Evolutionary conservation across 306 rosid species (phyloP).

Genomic region (Prunus mume): DNA sequence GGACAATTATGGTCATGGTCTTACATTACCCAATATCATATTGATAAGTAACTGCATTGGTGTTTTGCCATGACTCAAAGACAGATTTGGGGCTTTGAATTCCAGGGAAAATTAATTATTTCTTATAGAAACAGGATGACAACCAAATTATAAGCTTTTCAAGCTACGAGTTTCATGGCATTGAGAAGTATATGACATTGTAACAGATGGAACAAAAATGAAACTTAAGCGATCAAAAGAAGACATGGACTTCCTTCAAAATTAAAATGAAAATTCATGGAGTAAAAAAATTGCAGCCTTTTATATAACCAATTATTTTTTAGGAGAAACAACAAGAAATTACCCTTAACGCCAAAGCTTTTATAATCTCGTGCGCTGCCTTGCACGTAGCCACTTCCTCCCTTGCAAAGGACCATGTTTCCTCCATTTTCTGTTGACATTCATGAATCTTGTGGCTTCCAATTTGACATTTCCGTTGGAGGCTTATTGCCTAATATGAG

Average conservation of each 20-base stretch:
- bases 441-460: slow-evolving; percentile 50
- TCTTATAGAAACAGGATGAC: too few relatives aligned
- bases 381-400: slow-evolving; percentile 71
- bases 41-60: too few relatives aligned
- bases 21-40: too few relatives aligned
- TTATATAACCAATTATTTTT: not conserved
- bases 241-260: not conserved
- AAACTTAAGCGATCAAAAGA: not conserved
- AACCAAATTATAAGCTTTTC: not conserved
- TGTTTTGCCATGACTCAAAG: too few relatives aligned
- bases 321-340: slow-evolving; percentile 5
- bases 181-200: not conserved
- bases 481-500: slow-evolving; percentile 51
- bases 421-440: slow-evolving; percentile 51
- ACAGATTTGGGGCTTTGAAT: too few relatives aligned
- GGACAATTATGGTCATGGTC: too few relatives aligned
- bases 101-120: too few relatives aligned
- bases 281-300: not conserved
- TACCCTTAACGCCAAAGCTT: slow-evolving; percentile 71
- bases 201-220: not conserved
- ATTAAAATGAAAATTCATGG: not conserved
- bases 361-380: slow-evolving; percentile 71
- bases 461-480: slow-evolving; percentile 55
- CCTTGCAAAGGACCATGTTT: slow-evolving; percentile 61
- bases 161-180: not conserved